Percentiles rank a stretch among this genome's conserved stretches.
Evolutionary conservation across 1,284 basidiomycete species (phyloP).

Genomic region (Sanghuangporus weigelae): DNA sequence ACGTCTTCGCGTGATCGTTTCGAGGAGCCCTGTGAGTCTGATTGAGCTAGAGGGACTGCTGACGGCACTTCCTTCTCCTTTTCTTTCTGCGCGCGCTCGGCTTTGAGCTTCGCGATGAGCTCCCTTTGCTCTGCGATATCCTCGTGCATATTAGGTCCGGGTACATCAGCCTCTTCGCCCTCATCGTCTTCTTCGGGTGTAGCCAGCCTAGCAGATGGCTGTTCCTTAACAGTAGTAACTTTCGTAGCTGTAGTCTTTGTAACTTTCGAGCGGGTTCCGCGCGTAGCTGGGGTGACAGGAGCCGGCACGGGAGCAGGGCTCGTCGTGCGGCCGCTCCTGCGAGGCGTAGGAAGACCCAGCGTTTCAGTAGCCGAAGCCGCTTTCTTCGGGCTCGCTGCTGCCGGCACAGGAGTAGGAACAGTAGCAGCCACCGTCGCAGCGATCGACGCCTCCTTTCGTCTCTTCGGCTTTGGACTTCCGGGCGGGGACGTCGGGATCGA

Average conservation of each 20-base stretch:
- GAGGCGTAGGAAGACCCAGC: neutral
- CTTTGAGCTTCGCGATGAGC: slow-evolving; percentile 62
- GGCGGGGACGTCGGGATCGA: slow-evolving; percentile 23
- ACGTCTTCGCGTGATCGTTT: slow-evolving; percentile 45
- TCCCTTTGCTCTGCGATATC: slow-evolving; percentile 70
- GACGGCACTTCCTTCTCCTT: slow-evolving; percentile 21
- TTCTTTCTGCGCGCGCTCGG: slow-evolving; percentile 37
- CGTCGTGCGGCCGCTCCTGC: slow-evolving; percentile 6
- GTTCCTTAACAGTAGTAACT: slow-evolving; percentile 20
- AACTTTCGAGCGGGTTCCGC: slow-evolving; percentile 5
- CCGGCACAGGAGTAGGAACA: neutral
- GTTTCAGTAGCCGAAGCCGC: neutral
- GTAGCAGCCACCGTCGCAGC: neutral
- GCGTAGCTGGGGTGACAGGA: neutral
- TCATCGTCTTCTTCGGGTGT: slow-evolving; percentile 55
- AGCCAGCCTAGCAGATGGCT: slow-evolving; percentile 27
- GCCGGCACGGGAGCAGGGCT: slow-evolving; percentile 4
- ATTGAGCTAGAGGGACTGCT: slow-evolving; percentile 10
- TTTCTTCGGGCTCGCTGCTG: slow-evolving; percentile 3
- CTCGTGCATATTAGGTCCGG: slow-evolving; percentile 56
- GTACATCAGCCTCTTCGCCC: slow-evolving; percentile 39
- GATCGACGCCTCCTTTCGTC: slow-evolving; percentile 53
- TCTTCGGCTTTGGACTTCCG: slow-evolving; percentile 47
- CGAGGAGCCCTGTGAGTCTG: slow-evolving; percentile 18
- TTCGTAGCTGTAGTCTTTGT: slow-evolving; percentile 7